Evolutionary conservation across 352 stramenopile genomes (phyloP).

Genomic region (Stephanocyclus meneghinianus): DNA sequence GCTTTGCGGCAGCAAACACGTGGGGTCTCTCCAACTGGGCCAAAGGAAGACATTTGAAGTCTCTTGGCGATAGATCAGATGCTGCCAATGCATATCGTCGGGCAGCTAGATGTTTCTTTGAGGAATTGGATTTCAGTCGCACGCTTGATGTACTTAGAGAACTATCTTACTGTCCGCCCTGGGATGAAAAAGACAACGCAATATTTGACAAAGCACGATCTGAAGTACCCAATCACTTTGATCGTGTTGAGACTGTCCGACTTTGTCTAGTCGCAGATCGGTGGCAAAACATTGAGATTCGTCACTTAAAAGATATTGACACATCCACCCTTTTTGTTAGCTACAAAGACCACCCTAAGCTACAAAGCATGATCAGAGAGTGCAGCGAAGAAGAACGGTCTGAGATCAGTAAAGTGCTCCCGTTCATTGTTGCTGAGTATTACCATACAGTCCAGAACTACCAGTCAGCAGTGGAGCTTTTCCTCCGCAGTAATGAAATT

Average conservation of each 20-base stretch:
- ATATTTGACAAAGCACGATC: conserved; percentile 31
- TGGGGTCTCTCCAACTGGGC: conserved; percentile 35
- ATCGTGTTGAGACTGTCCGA: conserved; percentile 24
- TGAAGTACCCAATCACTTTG: conserved; percentile 27
- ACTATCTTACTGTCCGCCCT: conserved; percentile 32
- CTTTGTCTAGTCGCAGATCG: conserved; percentile 25
- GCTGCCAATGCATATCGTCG: conserved; percentile 27
- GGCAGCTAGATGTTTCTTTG: conserved; percentile 22
- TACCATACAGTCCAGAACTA: conserved; percentile 24
- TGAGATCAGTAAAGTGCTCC: conserved; percentile 29
- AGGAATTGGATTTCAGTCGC: conserved; percentile 19
- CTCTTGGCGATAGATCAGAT: conserved; percentile 19
- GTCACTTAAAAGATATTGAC: conserved; percentile 29
- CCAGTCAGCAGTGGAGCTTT: conserved; percentile 24
- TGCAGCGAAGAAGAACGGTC: conserved; percentile 24
- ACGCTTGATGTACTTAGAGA: conserved; percentile 38
- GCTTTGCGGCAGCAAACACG: conserved; percentile 35
- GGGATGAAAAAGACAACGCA: conserved; percentile 24
- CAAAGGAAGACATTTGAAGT: conserved; percentile 28
- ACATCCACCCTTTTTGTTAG: conserved; percentile 28
- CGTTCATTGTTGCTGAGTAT: conserved; percentile 33
- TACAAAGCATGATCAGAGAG: conserved; percentile 19
- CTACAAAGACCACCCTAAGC: conserved; percentile 29
- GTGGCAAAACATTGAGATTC: conserved; percentile 26
- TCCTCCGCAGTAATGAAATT: conserved; percentile 25